Percentiles rank a stretch among this genome's conserved stretches.
These are phyloP conservation scores for Fusarium neocosmosporiellum DNA, from an alignment of 2,329 filamentous ascomycete species.

Conservation along the genomic window DNA sequence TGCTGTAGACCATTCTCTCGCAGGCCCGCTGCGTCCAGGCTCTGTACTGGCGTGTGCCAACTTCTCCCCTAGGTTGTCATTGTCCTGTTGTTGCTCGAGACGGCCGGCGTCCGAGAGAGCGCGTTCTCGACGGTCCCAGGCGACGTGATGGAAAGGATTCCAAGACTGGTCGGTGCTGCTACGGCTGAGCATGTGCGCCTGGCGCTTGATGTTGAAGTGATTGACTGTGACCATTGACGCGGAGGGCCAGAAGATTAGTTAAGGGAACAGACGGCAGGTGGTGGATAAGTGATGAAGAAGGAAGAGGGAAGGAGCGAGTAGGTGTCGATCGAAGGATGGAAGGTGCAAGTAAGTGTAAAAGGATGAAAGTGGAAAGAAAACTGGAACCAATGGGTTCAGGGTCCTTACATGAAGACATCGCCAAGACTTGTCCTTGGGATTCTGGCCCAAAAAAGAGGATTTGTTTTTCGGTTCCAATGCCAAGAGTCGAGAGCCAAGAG, in stretches of 20 bases:
- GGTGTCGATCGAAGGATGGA: neutral
- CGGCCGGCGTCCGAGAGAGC: constrained; percentile 44
- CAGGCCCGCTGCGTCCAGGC: constrained; percentile 41
- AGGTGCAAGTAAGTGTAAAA: neutral
- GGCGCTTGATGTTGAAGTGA: constrained; percentile 56
- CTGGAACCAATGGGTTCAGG: neutral
- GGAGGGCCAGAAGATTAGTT: constrained; percentile 4
- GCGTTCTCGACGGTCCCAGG: constrained; percentile 47
- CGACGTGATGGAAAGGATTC: constrained; percentile 59
- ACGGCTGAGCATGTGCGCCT: constrained; percentile 57
- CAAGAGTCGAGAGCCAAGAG: constrained; percentile 15
- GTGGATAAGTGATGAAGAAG: neutral
- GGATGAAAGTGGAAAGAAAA: constrained; percentile 16
- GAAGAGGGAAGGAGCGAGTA: neutral
- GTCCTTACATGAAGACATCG: constrained; percentile 37
- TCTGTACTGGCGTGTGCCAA: constrained; percentile 52
- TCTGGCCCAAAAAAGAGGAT: constrained; percentile 3
- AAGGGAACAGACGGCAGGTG: neutral
- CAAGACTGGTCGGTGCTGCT: constrained; percentile 52
- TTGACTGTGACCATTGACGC: constrained; percentile 53
- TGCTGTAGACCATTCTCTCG: constrained; percentile 40
- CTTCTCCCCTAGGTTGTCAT: constrained; percentile 40
- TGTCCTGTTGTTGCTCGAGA: constrained; percentile 46
- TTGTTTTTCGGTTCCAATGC: constrained; percentile 8
- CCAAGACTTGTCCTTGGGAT: constrained; percentile 21